Evolutionary conservation across 1,284 basidiomycete genomes (phyloP).

Genomic region (Cryptococcus wingfieldii): DNA sequence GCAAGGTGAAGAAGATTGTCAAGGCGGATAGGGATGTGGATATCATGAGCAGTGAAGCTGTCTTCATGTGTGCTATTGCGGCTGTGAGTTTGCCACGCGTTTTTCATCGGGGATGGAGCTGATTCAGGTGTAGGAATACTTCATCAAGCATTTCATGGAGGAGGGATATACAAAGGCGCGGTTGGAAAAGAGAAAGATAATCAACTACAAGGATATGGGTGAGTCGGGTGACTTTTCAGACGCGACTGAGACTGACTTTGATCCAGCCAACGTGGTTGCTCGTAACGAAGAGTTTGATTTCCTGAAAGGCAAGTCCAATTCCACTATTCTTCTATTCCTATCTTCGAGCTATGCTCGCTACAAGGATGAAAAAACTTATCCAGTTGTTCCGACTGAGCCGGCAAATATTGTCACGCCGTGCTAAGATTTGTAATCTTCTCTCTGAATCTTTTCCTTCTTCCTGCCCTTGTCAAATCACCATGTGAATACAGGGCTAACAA

Average conservation of each 20-base stretch:
- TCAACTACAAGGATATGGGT: slow-evolving; percentile 50
- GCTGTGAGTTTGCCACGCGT: slow-evolving; percentile 35
- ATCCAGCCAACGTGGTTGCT: slow-evolving; percentile 33
- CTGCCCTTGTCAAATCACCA: not conserved
- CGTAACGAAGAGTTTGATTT: slow-evolving; percentile 46
- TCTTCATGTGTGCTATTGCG: slow-evolving; percentile 49
- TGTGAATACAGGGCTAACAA: slow-evolving; percentile 2
- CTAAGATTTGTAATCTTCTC: slow-evolving; percentile 45
- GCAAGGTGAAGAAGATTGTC: slow-evolving; percentile 50
- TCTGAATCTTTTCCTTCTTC: slow-evolving; percentile 22
- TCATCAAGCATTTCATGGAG: slow-evolving; percentile 49
- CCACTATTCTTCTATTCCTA: slow-evolving; percentile 1
- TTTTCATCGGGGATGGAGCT: not conserved
- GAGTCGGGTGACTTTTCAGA: not conserved
- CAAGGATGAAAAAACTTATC: slow-evolving; percentile 28
- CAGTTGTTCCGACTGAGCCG: slow-evolving; percentile 22
- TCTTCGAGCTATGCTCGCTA: slow-evolving; percentile 1
- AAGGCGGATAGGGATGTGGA: slow-evolving; percentile 52
- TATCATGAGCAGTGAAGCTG: slow-evolving; percentile 49
- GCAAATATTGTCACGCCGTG: slow-evolving; percentile 8
- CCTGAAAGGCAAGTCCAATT: slow-evolving; percentile 33
- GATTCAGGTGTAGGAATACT: slow-evolving; percentile 43
- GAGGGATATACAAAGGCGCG: slow-evolving; percentile 48
- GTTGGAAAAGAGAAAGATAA: slow-evolving; percentile 46
- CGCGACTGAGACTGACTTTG: not conserved